Conservation (phyloP, 1,284 basidiomycete genomes). For the Prillingera fragicola region DNA sequence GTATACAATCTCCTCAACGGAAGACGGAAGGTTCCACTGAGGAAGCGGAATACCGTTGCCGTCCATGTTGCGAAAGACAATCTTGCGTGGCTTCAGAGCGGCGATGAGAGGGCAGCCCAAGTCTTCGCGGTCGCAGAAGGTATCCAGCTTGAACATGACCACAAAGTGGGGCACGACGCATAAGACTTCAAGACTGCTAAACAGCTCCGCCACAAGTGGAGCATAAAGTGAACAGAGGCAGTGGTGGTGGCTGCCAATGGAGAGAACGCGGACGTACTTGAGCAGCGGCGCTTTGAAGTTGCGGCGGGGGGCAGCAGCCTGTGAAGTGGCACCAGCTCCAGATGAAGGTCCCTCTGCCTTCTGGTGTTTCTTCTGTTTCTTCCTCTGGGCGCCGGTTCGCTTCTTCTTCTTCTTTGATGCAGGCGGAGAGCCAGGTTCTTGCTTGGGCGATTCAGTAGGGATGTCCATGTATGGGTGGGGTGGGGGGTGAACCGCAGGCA, state of each 20-base stretch:
- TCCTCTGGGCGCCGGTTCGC: too few species aligned
- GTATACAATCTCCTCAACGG: background rate
- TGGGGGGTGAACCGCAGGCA: too few species aligned
- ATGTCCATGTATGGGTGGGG: too few species aligned
- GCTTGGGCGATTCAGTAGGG: too few species aligned
- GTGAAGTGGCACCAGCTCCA: too few species aligned
- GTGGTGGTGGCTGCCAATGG: conserved; percentile 1
- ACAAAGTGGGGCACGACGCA: conserved; percentile 1
- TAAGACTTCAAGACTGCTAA: background rate
- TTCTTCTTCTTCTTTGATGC: too few species aligned
- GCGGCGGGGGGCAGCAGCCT: too few species aligned
- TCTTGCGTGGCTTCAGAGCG: background rate
- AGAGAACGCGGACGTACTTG: conserved; percentile 2
- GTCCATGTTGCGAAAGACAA: conserved; percentile 7
- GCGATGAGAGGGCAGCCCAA: background rate
- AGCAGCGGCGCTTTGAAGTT: conserved; percentile 4
- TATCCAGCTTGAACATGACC: background rate
- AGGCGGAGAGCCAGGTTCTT: too few species aligned
- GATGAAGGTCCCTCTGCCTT: too few species aligned
- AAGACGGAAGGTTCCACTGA: background rate
- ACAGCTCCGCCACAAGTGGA: background rate
- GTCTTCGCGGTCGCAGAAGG: background rate
- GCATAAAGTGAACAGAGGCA: conserved; percentile 1
- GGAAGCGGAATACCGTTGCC: background rate
- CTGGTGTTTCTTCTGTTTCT: too few species aligned